Percentiles rank a stretch among this genome's conserved stretches.
Conservation (phyloP, 1,139 yeast species). For the Saccharomyces uvarum region DNA sequence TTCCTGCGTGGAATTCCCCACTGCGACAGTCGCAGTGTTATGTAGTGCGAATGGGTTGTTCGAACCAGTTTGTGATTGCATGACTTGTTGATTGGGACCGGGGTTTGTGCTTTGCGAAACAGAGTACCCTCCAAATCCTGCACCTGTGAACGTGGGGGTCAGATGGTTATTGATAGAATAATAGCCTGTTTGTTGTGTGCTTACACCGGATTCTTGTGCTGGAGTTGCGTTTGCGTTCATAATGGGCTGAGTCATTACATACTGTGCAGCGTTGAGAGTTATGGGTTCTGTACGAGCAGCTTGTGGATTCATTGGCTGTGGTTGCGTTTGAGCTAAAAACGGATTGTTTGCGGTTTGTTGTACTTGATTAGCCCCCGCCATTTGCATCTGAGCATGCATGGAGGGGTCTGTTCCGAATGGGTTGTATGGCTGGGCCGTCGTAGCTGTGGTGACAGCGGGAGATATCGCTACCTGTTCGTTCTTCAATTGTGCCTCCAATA, state of each 20-base stretch:
- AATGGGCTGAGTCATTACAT: not conserved
- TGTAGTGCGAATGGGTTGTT: conserved; percentile 24
- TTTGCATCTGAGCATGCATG: conserved; percentile 8
- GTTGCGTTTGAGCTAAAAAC: conserved; percentile 16
- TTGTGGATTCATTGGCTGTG: conserved; percentile 18
- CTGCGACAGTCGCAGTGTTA: conserved; percentile 10
- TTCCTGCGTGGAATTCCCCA: conserved; percentile 2
- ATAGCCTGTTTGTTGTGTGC: conserved; percentile 6
- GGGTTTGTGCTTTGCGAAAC: not conserved
- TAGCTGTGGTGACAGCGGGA: conserved; percentile 22
- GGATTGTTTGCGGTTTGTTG: conserved; percentile 19
- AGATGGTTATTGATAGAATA: conserved; percentile 16
- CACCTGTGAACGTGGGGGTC: conserved; percentile 43
- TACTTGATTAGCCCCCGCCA: conserved; percentile 10
- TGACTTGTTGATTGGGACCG: not conserved
- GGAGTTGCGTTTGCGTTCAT: not conserved
- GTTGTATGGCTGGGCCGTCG: conserved; percentile 14
- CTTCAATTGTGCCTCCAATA: conserved; percentile 26
- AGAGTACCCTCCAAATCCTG: conserved; percentile 49
- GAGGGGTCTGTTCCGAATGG: conserved; percentile 20
- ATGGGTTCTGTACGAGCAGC: conserved; percentile 8
- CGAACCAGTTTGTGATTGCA: conserved; percentile 15
- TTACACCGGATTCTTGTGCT: conserved; percentile 5
- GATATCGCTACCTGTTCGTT: conserved; percentile 22
- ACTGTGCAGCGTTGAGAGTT: conserved; percentile 8